Evolutionary conservation across 331 rosid genomes (phyloP).

Genomic region (Ulmus americana): DNA sequence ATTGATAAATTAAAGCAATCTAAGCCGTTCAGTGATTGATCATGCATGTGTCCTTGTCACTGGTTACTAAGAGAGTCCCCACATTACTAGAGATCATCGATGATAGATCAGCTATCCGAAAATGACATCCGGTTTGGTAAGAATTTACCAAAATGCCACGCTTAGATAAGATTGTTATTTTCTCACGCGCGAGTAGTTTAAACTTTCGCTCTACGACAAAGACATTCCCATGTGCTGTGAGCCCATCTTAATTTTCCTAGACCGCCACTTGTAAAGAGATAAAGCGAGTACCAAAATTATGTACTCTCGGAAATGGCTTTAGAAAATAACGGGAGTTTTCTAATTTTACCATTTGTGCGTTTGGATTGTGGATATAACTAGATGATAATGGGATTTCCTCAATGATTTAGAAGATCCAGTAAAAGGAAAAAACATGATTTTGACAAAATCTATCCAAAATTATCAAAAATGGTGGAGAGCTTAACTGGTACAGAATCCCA

Average conservation of each 20-base stretch:
- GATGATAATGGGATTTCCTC: not conserved
- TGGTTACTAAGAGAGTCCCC: constrained; percentile 41
- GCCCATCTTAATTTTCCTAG: not conserved
- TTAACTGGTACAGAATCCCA: not conserved
- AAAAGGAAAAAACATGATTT: constrained; percentile 7
- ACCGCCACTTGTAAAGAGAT: not conserved
- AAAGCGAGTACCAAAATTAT: not conserved
- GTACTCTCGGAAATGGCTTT: not conserved
- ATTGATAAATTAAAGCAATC: constrained; percentile 36
- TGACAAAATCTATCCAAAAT: constrained; percentile 18
- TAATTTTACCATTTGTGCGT: not conserved
- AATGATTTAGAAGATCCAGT: constrained; percentile 24
- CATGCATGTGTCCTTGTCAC: constrained; percentile 91
- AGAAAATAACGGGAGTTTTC: no score
- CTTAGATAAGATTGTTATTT: not conserved
- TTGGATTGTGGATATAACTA: not conserved
- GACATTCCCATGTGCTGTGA: constrained; percentile 24
- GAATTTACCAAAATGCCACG: constrained; percentile 25
- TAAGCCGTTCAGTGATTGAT: constrained; percentile 51
- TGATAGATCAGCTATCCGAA: constrained; percentile 25
- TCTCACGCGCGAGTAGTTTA: not conserved
- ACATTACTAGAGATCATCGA: constrained; percentile 30
- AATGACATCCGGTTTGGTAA: constrained; percentile 13
- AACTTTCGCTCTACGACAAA: constrained; percentile 8
- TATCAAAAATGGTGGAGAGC: not conserved